phyloP scores from a whole-genome alignment of 208 protist genomes.

The Leishmania turanica region DNA sequence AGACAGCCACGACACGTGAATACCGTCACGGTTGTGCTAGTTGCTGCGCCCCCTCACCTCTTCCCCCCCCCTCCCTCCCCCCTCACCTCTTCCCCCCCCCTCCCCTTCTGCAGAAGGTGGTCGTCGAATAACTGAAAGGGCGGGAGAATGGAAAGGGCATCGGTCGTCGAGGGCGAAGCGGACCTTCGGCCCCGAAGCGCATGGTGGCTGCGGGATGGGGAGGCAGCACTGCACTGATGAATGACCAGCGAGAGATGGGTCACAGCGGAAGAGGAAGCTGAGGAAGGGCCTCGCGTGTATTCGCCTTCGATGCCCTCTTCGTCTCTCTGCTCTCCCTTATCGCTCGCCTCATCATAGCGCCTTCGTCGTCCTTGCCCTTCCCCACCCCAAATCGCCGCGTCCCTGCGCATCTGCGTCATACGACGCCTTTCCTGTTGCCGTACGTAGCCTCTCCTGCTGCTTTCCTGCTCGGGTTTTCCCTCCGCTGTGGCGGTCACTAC shows the following conservation, averaged over 20 bases:
- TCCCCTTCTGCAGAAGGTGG: not conserved
- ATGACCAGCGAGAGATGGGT: not conserved
- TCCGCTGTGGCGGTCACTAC: not conserved
- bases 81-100: not conserved
- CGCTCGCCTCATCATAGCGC: not conserved
- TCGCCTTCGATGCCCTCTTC: not conserved
- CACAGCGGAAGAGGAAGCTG: not conserved
- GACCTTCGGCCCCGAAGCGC: not conserved
- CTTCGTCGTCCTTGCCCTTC: no score
- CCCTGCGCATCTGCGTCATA: not conserved
- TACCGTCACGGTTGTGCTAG: not conserved
- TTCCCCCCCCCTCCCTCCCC: not conserved
- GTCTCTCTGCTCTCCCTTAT: not conserved
- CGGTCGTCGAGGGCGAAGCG: not conserved
- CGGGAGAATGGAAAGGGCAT: not conserved
- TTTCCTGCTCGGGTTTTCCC: not conserved
- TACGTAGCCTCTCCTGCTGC: not conserved
- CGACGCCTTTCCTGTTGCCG: not conserved
- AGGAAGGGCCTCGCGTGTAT: not conserved
- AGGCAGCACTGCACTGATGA: no score
- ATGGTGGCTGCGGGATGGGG: not conserved
- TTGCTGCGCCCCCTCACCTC: not conserved
- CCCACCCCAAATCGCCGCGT: not conserved
- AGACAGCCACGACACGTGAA: not conserved
- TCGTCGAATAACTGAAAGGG: not conserved